These are phyloP conservation scores for Ceratobasidium papillatum DNA, from an alignment of 1,284 basidiomycete species.

Conservation along the genomic window DNA sequence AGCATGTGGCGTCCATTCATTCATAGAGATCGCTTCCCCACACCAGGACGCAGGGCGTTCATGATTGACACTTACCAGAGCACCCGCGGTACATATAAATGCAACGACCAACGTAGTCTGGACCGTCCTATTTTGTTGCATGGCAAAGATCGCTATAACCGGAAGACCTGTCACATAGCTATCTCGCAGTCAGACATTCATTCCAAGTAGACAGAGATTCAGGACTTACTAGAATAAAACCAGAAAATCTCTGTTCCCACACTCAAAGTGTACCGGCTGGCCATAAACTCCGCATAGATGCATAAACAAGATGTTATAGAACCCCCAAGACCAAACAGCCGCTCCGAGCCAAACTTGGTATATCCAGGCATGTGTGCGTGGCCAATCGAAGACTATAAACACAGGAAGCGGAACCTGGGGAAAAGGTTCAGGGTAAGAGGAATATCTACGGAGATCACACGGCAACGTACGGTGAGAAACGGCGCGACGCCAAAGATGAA, in stretches of 20 bases:
- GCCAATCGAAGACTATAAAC: slow-evolving; percentile 75
- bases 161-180: slow-evolving; percentile 69
- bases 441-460: not conserved
- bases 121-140: slow-evolving; percentile 67
- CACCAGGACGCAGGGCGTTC: slow-evolving; percentile 47
- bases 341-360: slow-evolving; percentile 68
- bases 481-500: slow-evolving; percentile 27
- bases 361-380: slow-evolving; percentile 62
- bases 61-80: slow-evolving; percentile 66
- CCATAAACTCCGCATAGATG: slow-evolving; percentile 64
- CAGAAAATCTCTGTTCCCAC: slow-evolving; percentile 65
- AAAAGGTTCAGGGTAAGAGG: slow-evolving; percentile 50
- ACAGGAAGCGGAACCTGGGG: slow-evolving; percentile 56
- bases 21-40: not conserved
- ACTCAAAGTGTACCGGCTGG: slow-evolving; percentile 50
- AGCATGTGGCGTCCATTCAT: not conserved
- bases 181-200: not conserved
- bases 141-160: slow-evolving; percentile 78
- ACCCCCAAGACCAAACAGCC: slow-evolving; percentile 29
- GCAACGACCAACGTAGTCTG: slow-evolving; percentile 20
- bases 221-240: slow-evolving; percentile 69
- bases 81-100: slow-evolving; percentile 67
- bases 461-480: slow-evolving; percentile 34
- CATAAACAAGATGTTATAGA: slow-evolving; percentile 32
- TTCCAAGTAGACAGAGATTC: too few relatives aligned